Evolutionary conservation across 495 filamentous ascomycete species (phyloP).

Genomic region (Aspergillus baeticus): DNA sequence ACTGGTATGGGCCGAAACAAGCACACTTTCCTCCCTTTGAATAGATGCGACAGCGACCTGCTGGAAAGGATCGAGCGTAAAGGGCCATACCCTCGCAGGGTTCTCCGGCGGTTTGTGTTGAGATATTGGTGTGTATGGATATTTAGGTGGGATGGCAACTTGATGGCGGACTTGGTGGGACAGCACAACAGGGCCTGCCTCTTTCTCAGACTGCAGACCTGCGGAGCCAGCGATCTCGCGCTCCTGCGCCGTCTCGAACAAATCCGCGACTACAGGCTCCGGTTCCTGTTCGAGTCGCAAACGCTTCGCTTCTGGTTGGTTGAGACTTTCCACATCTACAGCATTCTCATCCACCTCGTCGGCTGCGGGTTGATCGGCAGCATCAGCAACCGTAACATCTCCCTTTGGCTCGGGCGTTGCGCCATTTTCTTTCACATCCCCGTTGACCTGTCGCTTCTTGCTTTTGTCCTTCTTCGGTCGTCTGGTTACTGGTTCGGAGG

Average conservation of each 20-base stretch:
- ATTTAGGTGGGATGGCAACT: conserved; percentile 89
- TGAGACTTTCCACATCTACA: conserved; percentile 28
- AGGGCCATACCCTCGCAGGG: conserved; percentile 80
- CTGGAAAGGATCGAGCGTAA: conserved; percentile 96
- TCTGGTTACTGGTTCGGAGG: conserved; percentile 28
- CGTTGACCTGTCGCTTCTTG: conserved; percentile 83
- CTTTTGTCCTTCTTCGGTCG: conserved; percentile 58
- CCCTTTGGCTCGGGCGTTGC: conserved; percentile 46
- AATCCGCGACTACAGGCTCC: conserved; percentile 85
- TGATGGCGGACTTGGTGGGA: conserved; percentile 98
- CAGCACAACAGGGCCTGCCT: conserved; percentile 67
- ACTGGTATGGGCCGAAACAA: conserved; percentile 96
- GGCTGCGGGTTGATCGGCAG: conserved; percentile 19
- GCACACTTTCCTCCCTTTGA: conserved; percentile 88
- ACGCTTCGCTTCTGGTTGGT: conserved; percentile 66
- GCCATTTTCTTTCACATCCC: conserved; percentile 59
- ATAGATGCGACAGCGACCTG: conserved; percentile 89
- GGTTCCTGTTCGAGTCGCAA: conserved; percentile 68
- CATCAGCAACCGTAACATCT: conserved; percentile 41
- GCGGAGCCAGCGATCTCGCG: conserved; percentile 79
- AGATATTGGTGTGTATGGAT: conserved; percentile 88
- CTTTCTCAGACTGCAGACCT: conserved; percentile 72
- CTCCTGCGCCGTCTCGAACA: conserved; percentile 94
- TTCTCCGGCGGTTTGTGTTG: conserved; percentile 82
- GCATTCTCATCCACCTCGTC: conserved; percentile 21